Conservation (phyloP, 768 basidiomycete genomes). For the Cubamyces lactineus region DNA sequence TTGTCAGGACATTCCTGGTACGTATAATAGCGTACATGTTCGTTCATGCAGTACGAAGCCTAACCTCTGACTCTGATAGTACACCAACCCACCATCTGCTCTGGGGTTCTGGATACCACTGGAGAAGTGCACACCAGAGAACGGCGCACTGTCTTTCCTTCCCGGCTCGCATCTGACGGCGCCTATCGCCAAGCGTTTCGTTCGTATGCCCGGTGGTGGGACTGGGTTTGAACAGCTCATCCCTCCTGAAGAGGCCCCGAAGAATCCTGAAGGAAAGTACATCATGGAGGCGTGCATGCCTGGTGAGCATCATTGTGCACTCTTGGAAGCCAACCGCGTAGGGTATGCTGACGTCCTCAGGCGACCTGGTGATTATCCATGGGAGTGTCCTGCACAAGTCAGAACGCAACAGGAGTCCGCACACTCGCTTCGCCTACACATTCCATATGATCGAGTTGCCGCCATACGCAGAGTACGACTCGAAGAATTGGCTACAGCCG, state of each 20-base stretch:
- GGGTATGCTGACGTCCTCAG: constrained; percentile 37
- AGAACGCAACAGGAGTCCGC: constrained; percentile 77
- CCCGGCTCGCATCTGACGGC: constrained; percentile 86
- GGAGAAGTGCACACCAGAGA: constrained; percentile 80
- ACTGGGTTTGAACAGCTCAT: constrained; percentile 80
- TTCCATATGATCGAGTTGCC: constrained; percentile 92
- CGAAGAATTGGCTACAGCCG: constrained; percentile 96
- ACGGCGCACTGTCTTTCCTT: constrained; percentile 87
- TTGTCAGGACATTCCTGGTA: constrained; percentile 71
- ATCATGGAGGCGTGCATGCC: constrained; percentile 73
- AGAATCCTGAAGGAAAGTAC: constrained; percentile 51
- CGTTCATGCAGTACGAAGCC: too few species aligned
- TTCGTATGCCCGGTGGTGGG: constrained; percentile 73
- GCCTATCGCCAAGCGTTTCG: constrained; percentile 82
- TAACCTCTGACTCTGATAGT: constrained; percentile 46
- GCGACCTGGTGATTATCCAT: constrained; percentile 92
- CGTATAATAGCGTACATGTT: not conserved
- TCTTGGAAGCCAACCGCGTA: not conserved
- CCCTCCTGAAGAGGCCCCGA: constrained; percentile 36
- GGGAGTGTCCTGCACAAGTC: constrained; percentile 93
- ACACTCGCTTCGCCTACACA: constrained; percentile 91
- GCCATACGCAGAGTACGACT: constrained; percentile 74
- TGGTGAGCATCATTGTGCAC: constrained; percentile 44
- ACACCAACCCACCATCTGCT: constrained; percentile 89
- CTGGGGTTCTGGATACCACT: constrained; percentile 97